Percentiles rank a stretch among this genome's conserved stretches.
Evolutionary conservation across 305 asterid species (phyloP).

Genomic region (Rubia tinctorum): DNA sequence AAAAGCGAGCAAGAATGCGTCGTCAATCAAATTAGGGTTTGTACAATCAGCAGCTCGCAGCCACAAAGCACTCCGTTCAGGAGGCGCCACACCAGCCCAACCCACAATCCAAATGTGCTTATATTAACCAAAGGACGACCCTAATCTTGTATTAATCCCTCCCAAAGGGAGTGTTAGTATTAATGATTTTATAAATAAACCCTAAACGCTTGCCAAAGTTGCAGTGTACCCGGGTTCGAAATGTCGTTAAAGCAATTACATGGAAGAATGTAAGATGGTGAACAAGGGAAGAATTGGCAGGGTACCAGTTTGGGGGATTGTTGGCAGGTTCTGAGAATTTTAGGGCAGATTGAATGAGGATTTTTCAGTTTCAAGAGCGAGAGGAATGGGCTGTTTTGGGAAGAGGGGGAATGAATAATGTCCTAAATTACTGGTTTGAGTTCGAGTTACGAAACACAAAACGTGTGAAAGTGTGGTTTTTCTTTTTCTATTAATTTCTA

Average conservation of each 20-base stretch:
- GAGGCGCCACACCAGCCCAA: not conserved
- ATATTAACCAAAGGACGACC: not conserved
- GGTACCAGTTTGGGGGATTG: not conserved
- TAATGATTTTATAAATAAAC: not conserved
- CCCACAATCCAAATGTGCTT: not conserved
- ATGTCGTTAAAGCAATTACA: not conserved
- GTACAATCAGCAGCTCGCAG: constrained; percentile 1
- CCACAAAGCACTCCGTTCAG: not conserved
- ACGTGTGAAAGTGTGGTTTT: not conserved
- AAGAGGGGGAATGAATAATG: not conserved
- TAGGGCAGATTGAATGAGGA: constrained; percentile 4
- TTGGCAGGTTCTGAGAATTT: not conserved
- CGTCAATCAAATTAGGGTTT: constrained; percentile 15
- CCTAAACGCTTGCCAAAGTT: constrained; percentile 12
- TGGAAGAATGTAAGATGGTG: not conserved
- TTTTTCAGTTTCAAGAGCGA: not conserved
- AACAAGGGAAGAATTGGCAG: constrained; percentile 1
- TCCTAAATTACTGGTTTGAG: not conserved
- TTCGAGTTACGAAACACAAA: constrained; percentile 1
- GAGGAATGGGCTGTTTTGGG: not conserved
- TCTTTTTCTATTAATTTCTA: too few species aligned
- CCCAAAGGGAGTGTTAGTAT: not conserved
- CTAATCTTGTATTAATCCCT: not conserved
- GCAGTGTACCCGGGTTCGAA: not conserved
- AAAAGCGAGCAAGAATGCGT: constrained; percentile 2